Evolutionary conservation across 2,329 filamentous ascomycete genomes (phyloP), one percentile per base, ranked within the genome.

Genomic region (Penicillium janthinellum): DNA sequence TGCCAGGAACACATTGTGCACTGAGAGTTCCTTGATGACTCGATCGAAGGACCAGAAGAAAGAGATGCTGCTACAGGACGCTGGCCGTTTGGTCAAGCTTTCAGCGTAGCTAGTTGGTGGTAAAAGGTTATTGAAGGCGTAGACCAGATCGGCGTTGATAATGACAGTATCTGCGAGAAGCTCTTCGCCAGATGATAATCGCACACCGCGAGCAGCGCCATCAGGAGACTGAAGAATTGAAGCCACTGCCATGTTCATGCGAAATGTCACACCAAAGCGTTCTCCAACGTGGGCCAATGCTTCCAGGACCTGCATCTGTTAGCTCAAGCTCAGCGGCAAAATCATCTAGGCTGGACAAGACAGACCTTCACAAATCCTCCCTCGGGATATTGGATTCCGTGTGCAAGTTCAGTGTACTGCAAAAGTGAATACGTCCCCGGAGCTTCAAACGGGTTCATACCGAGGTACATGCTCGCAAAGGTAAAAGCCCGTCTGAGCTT

Each of bases 391-490:
- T 88, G 89, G 45, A 92, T 90, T 0, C 90, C 90, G 76, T 92
- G 88, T 0, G 87, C 86, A 35, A 91, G 76, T 76, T 92, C 89
- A 0, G 89, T 89, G 71, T 91, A 92, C 74, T 91, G 89, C 54
- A 92, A 77, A 60, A 92, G 73, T 51, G 84, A 88, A 75, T 92
- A 92, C 1, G 89, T 91, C 3, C 86, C 88, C 0, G 89, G 90
- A 0, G 90, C 89, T 70, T 90, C 88, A 70, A 89, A 92, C 0
- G 90, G 90, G 56, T 83, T 87, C 89, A 92, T 92, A 0, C 90
- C 90, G 86, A 92, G 89, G 70, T 92, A 92, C 89, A 92, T 92
- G 67, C 87, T 91, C 22, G 86, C 88, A 74, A 92, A 92, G 0
- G 89, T 91, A 64, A 92, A 92, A 0, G 89, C 88, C 28, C 88